Evolutionary conservation across 148 eudicot genomes (phyloP).

Genomic region (Fagopyrum tataricum): DNA sequence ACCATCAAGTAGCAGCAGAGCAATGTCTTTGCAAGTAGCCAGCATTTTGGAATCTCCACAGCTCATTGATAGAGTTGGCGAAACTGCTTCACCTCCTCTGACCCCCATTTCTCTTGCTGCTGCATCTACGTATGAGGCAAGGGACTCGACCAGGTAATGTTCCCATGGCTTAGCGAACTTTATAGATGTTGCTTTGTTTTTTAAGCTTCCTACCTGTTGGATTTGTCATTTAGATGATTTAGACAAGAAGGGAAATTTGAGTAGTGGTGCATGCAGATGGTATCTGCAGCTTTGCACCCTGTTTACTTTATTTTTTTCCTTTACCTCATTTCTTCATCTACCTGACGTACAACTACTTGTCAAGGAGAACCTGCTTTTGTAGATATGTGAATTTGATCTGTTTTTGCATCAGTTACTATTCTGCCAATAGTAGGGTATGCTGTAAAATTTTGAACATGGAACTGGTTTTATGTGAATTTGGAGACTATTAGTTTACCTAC

Average conservation of each 20-base stretch:
- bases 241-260: slow-evolving; percentile 2
- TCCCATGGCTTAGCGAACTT: neutral
- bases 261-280: slow-evolving; percentile 9
- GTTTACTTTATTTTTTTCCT: neutral
- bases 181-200: neutral
- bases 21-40: slow-evolving; percentile 29
- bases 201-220: neutral
- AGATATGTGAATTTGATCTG: slow-evolving; percentile 4
- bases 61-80: slow-evolving; percentile 30
- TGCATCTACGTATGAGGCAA: slow-evolving; percentile 21
- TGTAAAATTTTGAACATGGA: neutral
- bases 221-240: slow-evolving; percentile 9
- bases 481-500: too few species aligned
- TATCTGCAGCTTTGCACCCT: slow-evolving; percentile 6
- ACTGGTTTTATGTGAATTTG: neutral
- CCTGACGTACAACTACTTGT: slow-evolving; percentile 5
- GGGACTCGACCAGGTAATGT: slow-evolving; percentile 17
- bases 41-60: slow-evolving; percentile 43
- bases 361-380: slow-evolving; percentile 11
- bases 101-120: slow-evolving; percentile 62
- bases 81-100: slow-evolving; percentile 62
- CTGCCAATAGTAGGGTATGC: neutral
- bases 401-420: neutral
- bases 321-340: slow-evolving; percentile 2
- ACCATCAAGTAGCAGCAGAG: slow-evolving; percentile 69